phyloP scores from a whole-genome alignment of 768 basidiomycete genomes.

The Lyophyllum decastes region DNA sequence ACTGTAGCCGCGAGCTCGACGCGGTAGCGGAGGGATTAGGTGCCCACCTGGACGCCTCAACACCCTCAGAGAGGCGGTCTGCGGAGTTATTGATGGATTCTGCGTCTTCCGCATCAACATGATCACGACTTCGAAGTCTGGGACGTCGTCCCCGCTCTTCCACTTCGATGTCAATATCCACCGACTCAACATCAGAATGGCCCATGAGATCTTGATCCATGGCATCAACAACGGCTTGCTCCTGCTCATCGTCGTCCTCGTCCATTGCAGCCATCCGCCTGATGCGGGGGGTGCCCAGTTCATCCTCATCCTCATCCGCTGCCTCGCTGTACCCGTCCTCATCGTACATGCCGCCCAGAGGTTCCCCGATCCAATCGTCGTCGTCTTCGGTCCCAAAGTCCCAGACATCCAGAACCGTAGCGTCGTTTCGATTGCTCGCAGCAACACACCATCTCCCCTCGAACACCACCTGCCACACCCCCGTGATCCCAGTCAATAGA shows the following conservation, averaged over 20 bases:
- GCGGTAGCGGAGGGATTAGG: constrained; percentile 17
- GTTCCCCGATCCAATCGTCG: constrained; percentile 84
- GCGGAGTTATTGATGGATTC: constrained; percentile 19
- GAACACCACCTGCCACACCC: constrained; percentile 98
- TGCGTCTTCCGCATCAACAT: constrained; percentile 15
- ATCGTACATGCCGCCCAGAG: constrained; percentile 74
- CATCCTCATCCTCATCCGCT: constrained; percentile 48
- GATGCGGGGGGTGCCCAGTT: constrained; percentile 22
- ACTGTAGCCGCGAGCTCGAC: constrained; percentile 11
- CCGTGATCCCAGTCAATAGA: constrained; percentile 86
- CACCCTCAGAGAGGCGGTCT: constrained; percentile 23
- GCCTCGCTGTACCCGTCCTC: constrained; percentile 61
- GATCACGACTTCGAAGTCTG: constrained; percentile 15
- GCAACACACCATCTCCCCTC: constrained; percentile 94
- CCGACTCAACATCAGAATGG: constrained; percentile 43
- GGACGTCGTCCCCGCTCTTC: constrained; percentile 21
- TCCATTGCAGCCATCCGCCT: constrained; percentile 25
- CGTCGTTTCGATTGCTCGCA: constrained; percentile 79
- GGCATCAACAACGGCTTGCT: constrained; percentile 63
- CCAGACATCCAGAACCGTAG: constrained; percentile 87
- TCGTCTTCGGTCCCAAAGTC: constrained; percentile 79
- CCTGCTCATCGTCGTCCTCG: constrained; percentile 43
- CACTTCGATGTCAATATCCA: constrained; percentile 31
- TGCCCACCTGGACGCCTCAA: constrained; percentile 35
- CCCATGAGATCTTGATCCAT: constrained; percentile 72